Evolutionary conservation across 2,329 filamentous ascomycete genomes (phyloP), one percentile per base, ranked within the genome.

Genomic region (Beauveria asiatica): DNA sequence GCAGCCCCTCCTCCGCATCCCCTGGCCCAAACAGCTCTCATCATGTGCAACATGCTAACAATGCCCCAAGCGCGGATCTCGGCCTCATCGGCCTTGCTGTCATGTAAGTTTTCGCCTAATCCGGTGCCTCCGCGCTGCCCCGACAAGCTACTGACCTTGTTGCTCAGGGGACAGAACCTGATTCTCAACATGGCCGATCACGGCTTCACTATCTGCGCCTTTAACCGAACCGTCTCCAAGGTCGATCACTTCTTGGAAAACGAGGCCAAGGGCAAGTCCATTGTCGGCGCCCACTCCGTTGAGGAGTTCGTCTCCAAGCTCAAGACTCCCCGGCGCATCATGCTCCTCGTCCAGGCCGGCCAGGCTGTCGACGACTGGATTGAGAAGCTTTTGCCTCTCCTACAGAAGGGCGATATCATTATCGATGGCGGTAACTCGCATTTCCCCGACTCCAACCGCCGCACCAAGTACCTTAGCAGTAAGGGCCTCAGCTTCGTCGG

Each of bases 341-440:
- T 99, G 94, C 86, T 99, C 72, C 89, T 99, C 69, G 94, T 99
- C 80, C 95, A 97, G 89, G 94, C 94, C 70, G 94, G 94, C 73
- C 90, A 94, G 83, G 88, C 94, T 65, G 94, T 99, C 69, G 94
- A 99, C 76, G 90, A 96, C 82, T 97, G 96, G 88, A 97, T 99
- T 73, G 92, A 97, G 84, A 87, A 87, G 69, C 88, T 99, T 67
- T 83, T 97, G 64, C 91, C 88, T 67, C 85, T 89, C 73, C 81
- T 93, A 66, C 87, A 92, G 75, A 74, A 84, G 72, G 92, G 91
- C 68, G 94, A 99, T 76, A 97, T 99, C 84, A 95, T 99, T 83
- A 97, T 99, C 72, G 94, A 99, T 74, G 94, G 94, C 76, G 94
- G 61, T 30, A 96, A 96, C 86, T 96, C 92, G 65, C 92, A 96